Base-by-base conservation (phyloP, 345 rosid species). In the Euphorbia peplus region DNA sequence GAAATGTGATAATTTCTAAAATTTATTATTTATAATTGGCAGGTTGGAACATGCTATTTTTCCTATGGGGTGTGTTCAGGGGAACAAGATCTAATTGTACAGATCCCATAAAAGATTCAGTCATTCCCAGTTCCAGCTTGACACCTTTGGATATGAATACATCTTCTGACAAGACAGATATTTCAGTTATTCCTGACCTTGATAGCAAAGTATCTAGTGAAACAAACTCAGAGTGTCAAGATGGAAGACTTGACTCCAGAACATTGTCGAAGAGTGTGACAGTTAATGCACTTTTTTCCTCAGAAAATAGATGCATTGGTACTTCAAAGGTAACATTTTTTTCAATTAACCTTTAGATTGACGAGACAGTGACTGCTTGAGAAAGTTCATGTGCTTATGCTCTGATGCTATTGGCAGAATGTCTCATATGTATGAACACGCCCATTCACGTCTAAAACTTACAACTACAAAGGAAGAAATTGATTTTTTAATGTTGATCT, bases 31-130 rank as follows among this genome's bases (percentile, higher is more conserved):
- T 46, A 18, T 25, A 63, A 21, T 26, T 63, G 60, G 59, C 73
- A 74, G 78, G 78, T 28, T 95, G 99, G 99, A 95, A 95, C 85
- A 80, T 81, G 83, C 75, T 92, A 52, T 83, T 78, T 81, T 95
- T 87, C 76, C 84, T 95, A 42, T 95, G 99, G 99, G 99, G 97
- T 52, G 96, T 91, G 57, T 95, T 91, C 79, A 87, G 83, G 74
- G 90, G 88, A 80, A 88, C 81, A 73, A 82, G 73, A 75, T 79
- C 65, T 39, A 78, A 10, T 55, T 72, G 64, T 73, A 75, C 80
- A 42, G 78, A 78, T 68, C 70, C 85, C 64, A 70, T 72, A 18
- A 82, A 80, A 76, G 76, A 68, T 64, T 61, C 74, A 21, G 62
- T 53, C 54, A 57, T 73, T 58, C 71, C 83, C 4, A 68, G 75